phyloP scores from a whole-genome alignment of 768 basidiomycete genomes.

The Trametes coccinea region DNA sequence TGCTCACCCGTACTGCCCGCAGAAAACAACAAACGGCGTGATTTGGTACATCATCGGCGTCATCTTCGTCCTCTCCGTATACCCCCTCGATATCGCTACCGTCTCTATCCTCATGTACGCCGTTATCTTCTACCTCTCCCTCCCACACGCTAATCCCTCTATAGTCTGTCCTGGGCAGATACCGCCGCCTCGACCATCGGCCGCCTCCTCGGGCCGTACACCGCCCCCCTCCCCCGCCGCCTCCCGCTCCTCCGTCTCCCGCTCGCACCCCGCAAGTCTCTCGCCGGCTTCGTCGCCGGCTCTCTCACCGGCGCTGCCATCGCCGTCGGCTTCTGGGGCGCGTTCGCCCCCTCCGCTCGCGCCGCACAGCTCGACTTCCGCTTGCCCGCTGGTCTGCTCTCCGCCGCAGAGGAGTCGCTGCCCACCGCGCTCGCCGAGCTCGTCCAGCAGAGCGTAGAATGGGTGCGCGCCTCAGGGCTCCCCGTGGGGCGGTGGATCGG shows the following conservation, averaged over 20 bases:
- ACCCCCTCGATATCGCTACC: slow-evolving; percentile 87
- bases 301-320: slow-evolving; percentile 68
- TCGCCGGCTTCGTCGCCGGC: slow-evolving; percentile 84
- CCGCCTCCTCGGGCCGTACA: slow-evolving; percentile 74
- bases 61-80: slow-evolving; percentile 68
- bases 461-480: slow-evolving; percentile 20
- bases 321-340: slow-evolving; percentile 71
- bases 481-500: slow-evolving; percentile 48
- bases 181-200: slow-evolving; percentile 92
- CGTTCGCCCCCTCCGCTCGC: slow-evolving; percentile 49
- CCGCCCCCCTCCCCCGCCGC: slow-evolving; percentile 58
- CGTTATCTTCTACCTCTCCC: not conserved
- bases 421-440: slow-evolving; percentile 23
- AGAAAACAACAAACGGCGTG: slow-evolving; percentile 81
- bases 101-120: slow-evolving; percentile 86
- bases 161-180: slow-evolving; percentile 92
- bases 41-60: slow-evolving; percentile 92
- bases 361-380: slow-evolving; percentile 41
- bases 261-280: slow-evolving; percentile 78
- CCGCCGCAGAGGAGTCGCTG: slow-evolving; percentile 15
- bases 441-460: slow-evolving; percentile 31
- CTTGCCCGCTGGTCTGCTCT: slow-evolving; percentile 27
- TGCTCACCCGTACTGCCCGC: not conserved
- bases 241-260: slow-evolving; percentile 52
- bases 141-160: slow-evolving; percentile 1